A percentile compares a stretch with the other conserved stretches of the same genome.
phyloP scores from a whole-genome alignment of 768 basidiomycete genomes.

The Mrakia frigida region DNA sequence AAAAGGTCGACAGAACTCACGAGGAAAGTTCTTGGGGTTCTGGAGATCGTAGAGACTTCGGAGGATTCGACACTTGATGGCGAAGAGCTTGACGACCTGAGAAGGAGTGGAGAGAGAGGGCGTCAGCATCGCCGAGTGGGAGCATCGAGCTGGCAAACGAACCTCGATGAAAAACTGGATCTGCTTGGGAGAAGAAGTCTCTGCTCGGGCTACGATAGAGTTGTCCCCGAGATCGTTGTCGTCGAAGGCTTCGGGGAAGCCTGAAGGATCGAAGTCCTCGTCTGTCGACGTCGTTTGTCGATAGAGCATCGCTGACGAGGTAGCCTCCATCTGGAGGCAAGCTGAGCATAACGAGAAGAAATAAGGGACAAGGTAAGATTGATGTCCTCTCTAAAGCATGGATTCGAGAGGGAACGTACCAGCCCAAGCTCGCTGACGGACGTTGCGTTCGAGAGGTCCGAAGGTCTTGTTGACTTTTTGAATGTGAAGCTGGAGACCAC shows the following conservation, averaged over 20 bases:
- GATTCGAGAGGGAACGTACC: background rate
- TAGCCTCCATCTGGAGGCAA: constrained; percentile 18
- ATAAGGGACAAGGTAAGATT: background rate
- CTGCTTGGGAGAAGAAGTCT: background rate
- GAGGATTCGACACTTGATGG: constrained; percentile 11
- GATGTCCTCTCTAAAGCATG: background rate
- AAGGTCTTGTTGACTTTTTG: constrained; percentile 18
- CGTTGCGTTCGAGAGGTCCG: constrained; percentile 8
- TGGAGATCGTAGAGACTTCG: background rate
- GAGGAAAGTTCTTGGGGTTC: constrained; percentile 1
- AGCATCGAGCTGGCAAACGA: too few species aligned
- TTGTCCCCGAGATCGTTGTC: constrained; percentile 2
- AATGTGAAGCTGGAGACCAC: constrained; percentile 15
- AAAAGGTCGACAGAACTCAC: background rate
- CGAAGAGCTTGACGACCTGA: background rate
- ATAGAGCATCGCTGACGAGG: constrained; percentile 12
- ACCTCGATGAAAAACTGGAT: constrained; percentile 16
- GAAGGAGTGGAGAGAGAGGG: too few species aligned
- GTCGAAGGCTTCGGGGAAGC: constrained; percentile 18
- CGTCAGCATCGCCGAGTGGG: too few species aligned
- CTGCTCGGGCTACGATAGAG: background rate
- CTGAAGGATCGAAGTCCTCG: background rate
- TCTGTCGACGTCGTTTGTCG: constrained; percentile 11
- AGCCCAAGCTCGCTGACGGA: constrained; percentile 18
- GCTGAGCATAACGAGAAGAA: background rate